A percentile compares a stretch with the other conserved stretches of the same genome.
These are phyloP conservation scores for Medicago lupulina DNA, from an alignment of 306 rosid species.

Conservation along the genomic window DNA sequence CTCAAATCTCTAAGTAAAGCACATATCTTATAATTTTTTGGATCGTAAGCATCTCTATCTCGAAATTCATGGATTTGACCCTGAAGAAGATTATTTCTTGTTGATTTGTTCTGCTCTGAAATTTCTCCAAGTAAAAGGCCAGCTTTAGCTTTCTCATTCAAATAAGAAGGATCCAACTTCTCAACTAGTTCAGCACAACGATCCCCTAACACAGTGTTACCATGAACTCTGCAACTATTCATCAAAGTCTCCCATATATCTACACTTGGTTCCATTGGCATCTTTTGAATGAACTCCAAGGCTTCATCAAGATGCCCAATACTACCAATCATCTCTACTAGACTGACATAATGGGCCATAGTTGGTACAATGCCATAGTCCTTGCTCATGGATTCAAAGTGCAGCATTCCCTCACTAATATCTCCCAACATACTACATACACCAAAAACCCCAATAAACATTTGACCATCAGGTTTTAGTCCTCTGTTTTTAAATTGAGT, in stretches of 20 bases:
- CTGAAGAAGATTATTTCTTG: slow-evolving; percentile 60
- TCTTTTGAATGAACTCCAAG: slow-evolving; percentile 31
- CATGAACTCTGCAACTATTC: slow-evolving; percentile 82
- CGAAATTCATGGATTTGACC: slow-evolving; percentile 38
- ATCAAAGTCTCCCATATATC: slow-evolving; percentile 79
- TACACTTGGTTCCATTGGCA: slow-evolving; percentile 66
- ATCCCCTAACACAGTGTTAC: slow-evolving; percentile 71
- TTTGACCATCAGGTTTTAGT: slow-evolving; percentile 69
- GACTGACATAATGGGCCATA: slow-evolving; percentile 58
- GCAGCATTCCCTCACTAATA: slow-evolving; percentile 68
- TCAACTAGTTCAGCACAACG: slow-evolving; percentile 74
- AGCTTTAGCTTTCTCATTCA: slow-evolving; percentile 66
- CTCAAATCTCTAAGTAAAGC: slow-evolving; percentile 69
- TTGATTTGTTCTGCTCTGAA: slow-evolving; percentile 42
- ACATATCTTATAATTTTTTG: slow-evolving; percentile 67
- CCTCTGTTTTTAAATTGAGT: slow-evolving; percentile 67
- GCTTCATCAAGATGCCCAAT: slow-evolving; percentile 32
- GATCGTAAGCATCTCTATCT: slow-evolving; percentile 51
- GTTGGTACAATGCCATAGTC: slow-evolving; percentile 60
- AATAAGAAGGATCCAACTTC: slow-evolving; percentile 61
- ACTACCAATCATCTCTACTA: slow-evolving; percentile 10
- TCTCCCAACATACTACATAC: slow-evolving; percentile 71
- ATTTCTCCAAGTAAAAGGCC: slow-evolving; percentile 71
- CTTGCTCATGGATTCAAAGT: slow-evolving; percentile 69
- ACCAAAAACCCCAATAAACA: slow-evolving; percentile 69